A percentile compares a stretch with the other conserved stretches of the same genome.
Evolutionary conservation across 306 rosid species (phyloP).

Genomic region (Coriaria nepalensis): DNA sequence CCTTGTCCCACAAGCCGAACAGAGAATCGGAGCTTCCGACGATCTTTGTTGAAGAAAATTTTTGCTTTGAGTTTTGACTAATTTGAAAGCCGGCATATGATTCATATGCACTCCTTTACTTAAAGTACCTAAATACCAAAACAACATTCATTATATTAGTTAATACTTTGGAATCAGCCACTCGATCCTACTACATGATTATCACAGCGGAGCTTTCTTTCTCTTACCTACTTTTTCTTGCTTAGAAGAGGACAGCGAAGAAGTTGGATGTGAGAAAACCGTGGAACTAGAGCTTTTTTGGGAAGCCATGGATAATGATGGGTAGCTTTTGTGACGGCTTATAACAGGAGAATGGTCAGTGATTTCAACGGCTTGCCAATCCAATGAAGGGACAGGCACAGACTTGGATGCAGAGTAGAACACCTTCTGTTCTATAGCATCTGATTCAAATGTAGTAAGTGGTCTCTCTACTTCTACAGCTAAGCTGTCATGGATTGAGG

Average conservation of each 20-base stretch:
- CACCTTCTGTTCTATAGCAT: constrained; percentile 23
- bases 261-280: constrained; percentile 17
- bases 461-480: constrained; percentile 30
- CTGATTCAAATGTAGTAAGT: constrained; percentile 16
- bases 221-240: constrained; percentile 44
- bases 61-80: constrained; percentile 21
- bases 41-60: constrained; percentile 17
- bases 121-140: constrained; percentile 13
- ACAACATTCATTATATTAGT: no score
- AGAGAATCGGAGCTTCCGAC: constrained; percentile 56
- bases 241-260: constrained; percentile 23
- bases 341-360: constrained; percentile 21
- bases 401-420: constrained; percentile 37
- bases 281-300: constrained; percentile 17
- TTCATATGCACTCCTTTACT: constrained; percentile 20
- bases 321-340: constrained; percentile 17
- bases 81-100: constrained; percentile 25
- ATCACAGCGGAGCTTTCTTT: background rate
- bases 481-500: constrained; percentile 39
- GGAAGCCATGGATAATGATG: constrained; percentile 14
- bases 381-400: constrained; percentile 32
- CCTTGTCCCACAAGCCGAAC: constrained; percentile 54
- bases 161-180: no score
- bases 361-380: constrained; percentile 15
- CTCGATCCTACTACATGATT: no score